Percentiles rank a stretch among this genome's conserved stretches.
phyloP scores from a whole-genome alignment of 495 filamentous ascomycete genomes.

The Aspergillus heteromorphus region DNA sequence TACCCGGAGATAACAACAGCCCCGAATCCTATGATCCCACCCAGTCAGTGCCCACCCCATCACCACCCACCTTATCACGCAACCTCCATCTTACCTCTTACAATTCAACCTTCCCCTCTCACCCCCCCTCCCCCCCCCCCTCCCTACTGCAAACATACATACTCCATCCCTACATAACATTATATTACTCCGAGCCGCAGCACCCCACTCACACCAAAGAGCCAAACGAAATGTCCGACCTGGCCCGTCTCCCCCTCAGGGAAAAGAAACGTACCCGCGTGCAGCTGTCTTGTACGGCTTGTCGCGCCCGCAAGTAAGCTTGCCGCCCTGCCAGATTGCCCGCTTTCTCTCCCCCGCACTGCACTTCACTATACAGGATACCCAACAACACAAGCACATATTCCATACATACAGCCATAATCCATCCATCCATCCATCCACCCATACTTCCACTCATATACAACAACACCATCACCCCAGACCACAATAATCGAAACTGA shows the following conservation, averaged over 20 bases:
- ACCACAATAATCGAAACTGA: background rate
- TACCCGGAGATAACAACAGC: background rate
- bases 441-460: background rate
- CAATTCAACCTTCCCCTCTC: background rate
- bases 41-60: no score
- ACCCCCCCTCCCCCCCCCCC: background rate
- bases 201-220: no score
- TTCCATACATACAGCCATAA: background rate
- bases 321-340: no score
- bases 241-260: background rate
- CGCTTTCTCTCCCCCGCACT: no score
- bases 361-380: no score
- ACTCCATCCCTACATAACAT: background rate
- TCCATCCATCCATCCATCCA: background rate
- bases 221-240: no score
- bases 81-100: background rate
- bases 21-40: no score
- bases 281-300: slow-evolving; percentile 50
- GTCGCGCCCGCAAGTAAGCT: slow-evolving; percentile 46
- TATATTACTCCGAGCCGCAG: no score
- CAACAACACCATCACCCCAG: background rate
- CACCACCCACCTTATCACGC: background rate
- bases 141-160: background rate
- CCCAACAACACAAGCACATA: no score
- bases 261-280: slow-evolving; percentile 47